Base-by-base conservation (phyloP, 176 grass and related monocot species). In the Triticum dicoccoides region DNA sequence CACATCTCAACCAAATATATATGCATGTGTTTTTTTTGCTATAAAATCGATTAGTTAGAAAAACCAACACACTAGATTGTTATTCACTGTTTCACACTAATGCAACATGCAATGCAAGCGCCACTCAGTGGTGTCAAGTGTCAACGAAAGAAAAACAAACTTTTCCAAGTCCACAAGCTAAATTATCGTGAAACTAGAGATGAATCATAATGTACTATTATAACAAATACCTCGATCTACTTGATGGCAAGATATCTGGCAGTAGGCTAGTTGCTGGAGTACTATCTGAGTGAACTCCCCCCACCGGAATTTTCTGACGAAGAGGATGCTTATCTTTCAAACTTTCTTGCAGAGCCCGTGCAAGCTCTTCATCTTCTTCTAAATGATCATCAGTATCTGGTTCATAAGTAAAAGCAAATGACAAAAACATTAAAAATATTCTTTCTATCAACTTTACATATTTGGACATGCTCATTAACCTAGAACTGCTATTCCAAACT, bases 331-430 rank as follows among this genome's bases (percentile, higher is more conserved):
- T 93, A 73, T 79, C 69, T 74, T 98, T 90, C 89, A 95, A 56
- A 91, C 93, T 98, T 90, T 95, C 91, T 82, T 98, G 92, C 58
- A 97, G 67, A 83, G 95, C 95, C 44, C 88, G 82, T 87, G 92
- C 92, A 88, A 97, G 71, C 69, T 91, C 86, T 88, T 95, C 95
- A 88, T 97, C 95, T 88, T 97, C 92, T 64, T 89, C 88, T 54
- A 92, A 73, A 41, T 69, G 74, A 85, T 80, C 32, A 73, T 33
- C 54, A 61, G 51, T 81, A 77, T 91, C 84, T 87, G 85, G 61
- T 41, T 64, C 77, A 85, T 64, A 80, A 64, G 80, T 61, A 51
- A 45, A 74, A 92, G 23, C 3, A 89, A 69, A 92, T 33, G 27
- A 80, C 8, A 79, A 73, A 78, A 29, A 25, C n/a, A 42, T 84